phyloP scores from a whole-genome alignment of 2,329 filamentous ascomycete species.

The Gaeumannomyces tritici region DNA sequence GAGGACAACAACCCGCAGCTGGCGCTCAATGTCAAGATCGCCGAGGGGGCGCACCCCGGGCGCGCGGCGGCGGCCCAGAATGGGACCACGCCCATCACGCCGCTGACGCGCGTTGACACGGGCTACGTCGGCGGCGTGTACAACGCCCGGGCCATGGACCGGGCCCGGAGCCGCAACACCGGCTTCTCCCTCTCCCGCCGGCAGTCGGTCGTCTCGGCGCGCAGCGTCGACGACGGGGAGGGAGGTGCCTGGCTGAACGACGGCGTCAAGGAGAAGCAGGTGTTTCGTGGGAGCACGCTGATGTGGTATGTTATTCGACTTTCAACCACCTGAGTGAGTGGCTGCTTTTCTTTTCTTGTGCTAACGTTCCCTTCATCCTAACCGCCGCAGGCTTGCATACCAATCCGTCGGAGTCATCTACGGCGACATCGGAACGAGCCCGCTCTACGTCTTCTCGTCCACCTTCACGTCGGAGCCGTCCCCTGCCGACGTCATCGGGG shows the following conservation, averaged over 20 bases:
- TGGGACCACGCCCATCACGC: not conserved
- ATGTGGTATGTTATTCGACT: slow-evolving; percentile 6
- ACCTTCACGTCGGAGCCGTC: slow-evolving; percentile 46
- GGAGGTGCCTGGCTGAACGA: slow-evolving; percentile 10
- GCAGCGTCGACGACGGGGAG: slow-evolving; percentile 9
- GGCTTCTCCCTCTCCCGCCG: slow-evolving; percentile 1
- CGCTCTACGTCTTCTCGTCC: slow-evolving; percentile 61
- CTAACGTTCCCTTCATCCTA: not conserved
- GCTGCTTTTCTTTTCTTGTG: not conserved
- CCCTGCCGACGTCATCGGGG: slow-evolving; percentile 48
- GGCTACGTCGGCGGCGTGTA: slow-evolving; percentile 10
- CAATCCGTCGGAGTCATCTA: slow-evolving; percentile 60
- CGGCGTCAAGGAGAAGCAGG: slow-evolving; percentile 11
- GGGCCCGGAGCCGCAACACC: slow-evolving; percentile 6
- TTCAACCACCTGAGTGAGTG: not conserved
- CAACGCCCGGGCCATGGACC: slow-evolving; percentile 7
- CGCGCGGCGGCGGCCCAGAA: not conserved
- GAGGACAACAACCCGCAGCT: not conserved
- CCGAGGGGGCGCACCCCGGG: not conserved
- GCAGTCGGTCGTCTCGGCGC: slow-evolving; percentile 1
- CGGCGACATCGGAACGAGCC: slow-evolving; percentile 57
- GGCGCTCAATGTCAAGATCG: slow-evolving; percentile 1
- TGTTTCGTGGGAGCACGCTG: slow-evolving; percentile 11
- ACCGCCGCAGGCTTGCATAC: slow-evolving; percentile 45
- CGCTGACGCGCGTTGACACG: not conserved